Conservation (phyloP, 2,329 filamentous ascomycete genomes). For the Aspergillus sp. region DNA sequence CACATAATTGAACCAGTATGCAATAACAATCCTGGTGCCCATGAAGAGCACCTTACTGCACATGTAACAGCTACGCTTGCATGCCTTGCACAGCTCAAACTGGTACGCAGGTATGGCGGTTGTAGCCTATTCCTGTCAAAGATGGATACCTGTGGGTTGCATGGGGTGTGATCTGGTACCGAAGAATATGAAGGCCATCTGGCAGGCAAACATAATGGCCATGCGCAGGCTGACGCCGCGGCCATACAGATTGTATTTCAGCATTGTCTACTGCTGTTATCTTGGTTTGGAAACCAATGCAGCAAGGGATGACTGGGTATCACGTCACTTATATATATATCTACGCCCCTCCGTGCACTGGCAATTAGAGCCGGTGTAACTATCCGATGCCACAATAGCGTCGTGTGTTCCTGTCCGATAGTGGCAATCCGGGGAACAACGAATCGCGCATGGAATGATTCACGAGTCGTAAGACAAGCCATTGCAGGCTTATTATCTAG, state of each 20-base stretch:
- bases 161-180: constrained; percentile 7
- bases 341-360: no score
- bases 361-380: no score
- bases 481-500: no score
- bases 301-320: neutral
- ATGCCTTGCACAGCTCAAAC: constrained; percentile 38
- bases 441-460: no score
- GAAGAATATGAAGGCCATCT: constrained; percentile 21
- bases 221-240: constrained; percentile 15
- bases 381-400: no score
- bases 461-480: no score
- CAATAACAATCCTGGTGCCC: constrained; percentile 31
- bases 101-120: constrained; percentile 37
- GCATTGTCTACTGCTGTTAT: constrained; percentile 7
- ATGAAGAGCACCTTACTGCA: constrained; percentile 35
- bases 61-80: constrained; percentile 37
- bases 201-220: constrained; percentile 14
- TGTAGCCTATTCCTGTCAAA: constrained; percentile 30
- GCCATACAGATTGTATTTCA: constrained; percentile 17
- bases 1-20: constrained; percentile 27
- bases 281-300: neutral
- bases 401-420: no score
- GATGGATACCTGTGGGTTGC: neutral
- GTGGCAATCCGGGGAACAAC: no score
- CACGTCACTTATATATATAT: neutral